Evolutionary conservation across 2,329 filamentous ascomycete genomes (phyloP).

Genomic region (Penicillium sp.): DNA sequence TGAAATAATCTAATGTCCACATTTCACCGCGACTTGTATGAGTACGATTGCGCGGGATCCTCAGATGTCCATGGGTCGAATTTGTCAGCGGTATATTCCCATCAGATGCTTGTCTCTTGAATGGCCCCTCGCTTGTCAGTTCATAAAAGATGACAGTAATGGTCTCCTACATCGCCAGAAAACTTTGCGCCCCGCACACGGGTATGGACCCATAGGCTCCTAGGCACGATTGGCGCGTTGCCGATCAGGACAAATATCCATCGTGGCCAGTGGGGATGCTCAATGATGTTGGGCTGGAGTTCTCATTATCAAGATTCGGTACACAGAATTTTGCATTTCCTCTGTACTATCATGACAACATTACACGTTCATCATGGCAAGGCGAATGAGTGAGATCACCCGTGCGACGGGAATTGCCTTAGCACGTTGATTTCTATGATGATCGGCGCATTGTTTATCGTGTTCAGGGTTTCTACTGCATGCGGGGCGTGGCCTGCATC

Average conservation of each 20-base stretch:
- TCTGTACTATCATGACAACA: too few relatives aligned
- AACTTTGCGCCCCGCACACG: not conserved
- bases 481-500: not conserved
- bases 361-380: not conserved
- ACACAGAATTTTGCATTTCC: not conserved
- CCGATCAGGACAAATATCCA: not conserved
- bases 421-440: not conserved
- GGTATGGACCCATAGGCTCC: not conserved
- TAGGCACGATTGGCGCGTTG: not conserved
- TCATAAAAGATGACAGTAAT: too few relatives aligned
- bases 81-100: too few relatives aligned
- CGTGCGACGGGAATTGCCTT: not conserved
- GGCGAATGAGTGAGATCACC: not conserved
- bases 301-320: not conserved
- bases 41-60: too few relatives aligned
- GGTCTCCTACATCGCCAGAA: not conserved
- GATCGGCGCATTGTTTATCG: not conserved
- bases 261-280: too few relatives aligned
- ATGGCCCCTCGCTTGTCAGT: too few relatives aligned
- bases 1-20: not conserved
- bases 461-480: not conserved
- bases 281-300: not conserved
- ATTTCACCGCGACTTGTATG: not conserved
- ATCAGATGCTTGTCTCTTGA: too few relatives aligned
- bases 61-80: too few relatives aligned